Conservation (phyloP, 441 rosid genomes). For the Erodium chrysanthum region DNA sequence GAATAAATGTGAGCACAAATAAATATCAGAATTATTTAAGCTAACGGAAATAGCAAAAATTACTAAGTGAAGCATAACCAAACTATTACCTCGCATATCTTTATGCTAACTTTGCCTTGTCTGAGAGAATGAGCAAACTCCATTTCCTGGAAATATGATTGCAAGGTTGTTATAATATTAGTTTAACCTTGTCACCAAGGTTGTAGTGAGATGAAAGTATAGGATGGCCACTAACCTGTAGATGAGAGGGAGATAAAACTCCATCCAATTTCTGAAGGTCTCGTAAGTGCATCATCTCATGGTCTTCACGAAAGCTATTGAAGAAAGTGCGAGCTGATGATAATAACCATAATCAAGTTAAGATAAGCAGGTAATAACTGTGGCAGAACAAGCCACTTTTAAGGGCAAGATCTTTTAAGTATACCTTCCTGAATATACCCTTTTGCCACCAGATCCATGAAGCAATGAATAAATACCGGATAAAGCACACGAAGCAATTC, state of each 20-base stretch:
- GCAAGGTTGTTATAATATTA: constrained; percentile 3
- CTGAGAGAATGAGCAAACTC: constrained; percentile 89
- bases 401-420: constrained; percentile 9
- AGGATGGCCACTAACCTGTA: constrained; percentile 48
- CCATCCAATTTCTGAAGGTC: constrained; percentile 95
- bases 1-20: background rate
- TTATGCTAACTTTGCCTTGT: constrained; percentile 77
- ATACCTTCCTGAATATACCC: constrained; percentile 83
- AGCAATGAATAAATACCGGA: constrained; percentile 88
- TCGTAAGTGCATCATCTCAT: constrained; percentile 68
- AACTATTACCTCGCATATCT: constrained; percentile 67
- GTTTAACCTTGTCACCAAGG: background rate
- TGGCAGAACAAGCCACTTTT: background rate
- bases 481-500: constrained; percentile 90
- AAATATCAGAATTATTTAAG: background rate
- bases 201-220: constrained; percentile 2
- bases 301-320: constrained; percentile 79
- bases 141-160: constrained; percentile 58
- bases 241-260: constrained; percentile 83
- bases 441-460: constrained; percentile 85
- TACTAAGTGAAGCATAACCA: constrained; percentile 6
- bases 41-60: background rate
- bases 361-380: constrained; percentile 8
- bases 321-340: constrained; percentile 68
- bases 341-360: constrained; percentile 15